Conservation (phyloP, 2,329 filamentous ascomycete species). For the Tolypocladium tropicale region DNA sequence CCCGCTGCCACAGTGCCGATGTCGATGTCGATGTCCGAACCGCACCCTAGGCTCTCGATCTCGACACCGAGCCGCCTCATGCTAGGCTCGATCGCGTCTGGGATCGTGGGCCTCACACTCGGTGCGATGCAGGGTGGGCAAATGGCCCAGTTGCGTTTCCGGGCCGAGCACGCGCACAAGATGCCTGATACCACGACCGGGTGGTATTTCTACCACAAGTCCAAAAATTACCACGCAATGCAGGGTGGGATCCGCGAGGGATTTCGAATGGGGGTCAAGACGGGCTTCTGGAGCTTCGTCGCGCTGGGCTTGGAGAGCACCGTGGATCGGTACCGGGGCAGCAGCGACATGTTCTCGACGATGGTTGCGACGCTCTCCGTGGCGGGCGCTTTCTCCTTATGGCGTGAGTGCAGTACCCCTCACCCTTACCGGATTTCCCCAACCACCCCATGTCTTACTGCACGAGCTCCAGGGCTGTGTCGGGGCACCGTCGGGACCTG, state of each 20-base stretch:
- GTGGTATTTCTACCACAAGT: slow-evolving; percentile 99
- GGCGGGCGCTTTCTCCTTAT: slow-evolving; percentile 76
- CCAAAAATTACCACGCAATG: slow-evolving; percentile 85
- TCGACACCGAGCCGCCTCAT: slow-evolving; percentile 56
- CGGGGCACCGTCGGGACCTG: not conserved
- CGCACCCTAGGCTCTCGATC: slow-evolving; percentile 45
- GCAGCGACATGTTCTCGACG: slow-evolving; percentile 70
- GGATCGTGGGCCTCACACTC: slow-evolving; percentile 57
- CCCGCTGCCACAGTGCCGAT: not conserved
- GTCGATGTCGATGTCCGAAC: slow-evolving; percentile 8
- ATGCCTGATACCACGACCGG: slow-evolving; percentile 72
- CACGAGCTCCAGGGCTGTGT: not conserved
- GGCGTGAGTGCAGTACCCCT: slow-evolving; percentile 48
- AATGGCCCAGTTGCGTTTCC: slow-evolving; percentile 70
- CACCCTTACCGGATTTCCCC: not conserved
- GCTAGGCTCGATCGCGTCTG: slow-evolving; percentile 52
- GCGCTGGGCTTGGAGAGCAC: slow-evolving; percentile 80
- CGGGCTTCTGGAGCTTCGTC: slow-evolving; percentile 62
- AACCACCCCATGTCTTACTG: not conserved
- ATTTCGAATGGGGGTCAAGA: slow-evolving; percentile 58
- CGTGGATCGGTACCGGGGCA: slow-evolving; percentile 52
- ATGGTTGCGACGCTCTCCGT: slow-evolving; percentile 74
- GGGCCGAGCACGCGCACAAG: slow-evolving; percentile 92
- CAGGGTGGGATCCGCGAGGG: slow-evolving; percentile 72
- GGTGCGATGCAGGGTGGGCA: slow-evolving; percentile 65